Base-by-base conservation (phyloP, 371 early-diverging fungal species). In the Mucor plumbeus region DNA sequence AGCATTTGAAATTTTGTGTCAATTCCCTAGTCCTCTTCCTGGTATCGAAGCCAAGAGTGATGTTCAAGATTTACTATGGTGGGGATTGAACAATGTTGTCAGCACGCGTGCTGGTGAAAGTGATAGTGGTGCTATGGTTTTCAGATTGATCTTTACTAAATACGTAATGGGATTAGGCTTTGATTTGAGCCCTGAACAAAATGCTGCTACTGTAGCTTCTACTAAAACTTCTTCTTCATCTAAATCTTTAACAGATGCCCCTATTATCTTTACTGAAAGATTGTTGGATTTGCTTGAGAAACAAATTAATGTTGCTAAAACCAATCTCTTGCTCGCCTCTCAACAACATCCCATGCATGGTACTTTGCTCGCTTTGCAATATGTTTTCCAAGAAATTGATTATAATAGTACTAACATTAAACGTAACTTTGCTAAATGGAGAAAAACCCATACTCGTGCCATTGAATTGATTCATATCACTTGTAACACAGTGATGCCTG, bases 41-140 rank as follows among this genome's bases (percentile, higher is more conserved):
- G 88, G 87, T 1, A 79, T 84, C 33, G 77, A 76, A 31, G 62
- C 73, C 2, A 68, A 65, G 36, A 75, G 72, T 4, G 73, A 79
- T 34, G 87, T 85, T 1, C 84, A 86, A 43, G 67, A 83, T 9
- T 68, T 92, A 66, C 74, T 92, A 5, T 81, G 83, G 70, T 89
- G 89, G 81, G 92, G 90, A 8, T 62, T 92, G 54, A 76, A 78
- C 57, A 78, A 85, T 61, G 81, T 91, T 17, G 82, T 75, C 40
- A 92, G 91, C 70, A 88, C 90, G 3, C 77, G 93, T 31, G 91
- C 94, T 7, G 87, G 87, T 26, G 94, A 95, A 71, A 91, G 94
- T 70, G 93, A 93, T 57, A 87, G 90, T 70, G 96, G 94, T 21
- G 93, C 93, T 11, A 84, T 89, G 73, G 73, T 94, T 2, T 81